These are phyloP conservation scores for Lepidopterella palustris DNA, from an alignment of 495 filamentous ascomycete species.

Conservation along the genomic window DNA sequence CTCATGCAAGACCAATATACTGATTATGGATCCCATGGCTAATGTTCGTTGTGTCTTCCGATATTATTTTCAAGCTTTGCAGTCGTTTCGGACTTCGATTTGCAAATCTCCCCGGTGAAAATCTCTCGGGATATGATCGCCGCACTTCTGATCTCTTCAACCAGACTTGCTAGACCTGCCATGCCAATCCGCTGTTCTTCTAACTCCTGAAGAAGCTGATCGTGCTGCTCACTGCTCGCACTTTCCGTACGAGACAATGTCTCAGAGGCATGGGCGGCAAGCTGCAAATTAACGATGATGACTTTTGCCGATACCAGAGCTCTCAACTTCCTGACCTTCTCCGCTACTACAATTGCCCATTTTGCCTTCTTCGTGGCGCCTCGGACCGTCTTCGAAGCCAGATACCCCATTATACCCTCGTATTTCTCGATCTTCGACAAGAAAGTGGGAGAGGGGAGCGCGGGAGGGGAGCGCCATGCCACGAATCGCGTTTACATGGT, in stretches of 20 bases:
- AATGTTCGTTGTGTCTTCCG: too few species aligned
- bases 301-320: constrained; percentile 29
- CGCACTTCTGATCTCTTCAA: too few species aligned
- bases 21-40: not conserved
- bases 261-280: constrained; percentile 26
- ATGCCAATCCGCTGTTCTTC: not conserved
- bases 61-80: too few species aligned
- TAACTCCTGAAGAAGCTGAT: constrained; percentile 1
- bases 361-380: constrained; percentile 22
- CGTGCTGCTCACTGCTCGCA: constrained; percentile 6
- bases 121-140: too few species aligned
- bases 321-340: constrained; percentile 32
- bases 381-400: not conserved
- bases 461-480: constrained; percentile 32
- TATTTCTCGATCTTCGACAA: constrained; percentile 29
- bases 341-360: constrained; percentile 30
- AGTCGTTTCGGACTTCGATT: too few species aligned
- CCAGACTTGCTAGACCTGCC: too few species aligned
- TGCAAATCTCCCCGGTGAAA: too few species aligned
- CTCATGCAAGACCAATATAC: not conserved
- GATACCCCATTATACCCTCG: not conserved
- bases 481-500: constrained; percentile 33
- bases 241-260: constrained; percentile 11
- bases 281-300: constrained; percentile 30
- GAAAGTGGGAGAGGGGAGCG: constrained; percentile 29